These are phyloP conservation scores for Penicillium decumbens DNA, from an alignment of 2,329 filamentous ascomycete genomes.

Conservation along the genomic window DNA sequence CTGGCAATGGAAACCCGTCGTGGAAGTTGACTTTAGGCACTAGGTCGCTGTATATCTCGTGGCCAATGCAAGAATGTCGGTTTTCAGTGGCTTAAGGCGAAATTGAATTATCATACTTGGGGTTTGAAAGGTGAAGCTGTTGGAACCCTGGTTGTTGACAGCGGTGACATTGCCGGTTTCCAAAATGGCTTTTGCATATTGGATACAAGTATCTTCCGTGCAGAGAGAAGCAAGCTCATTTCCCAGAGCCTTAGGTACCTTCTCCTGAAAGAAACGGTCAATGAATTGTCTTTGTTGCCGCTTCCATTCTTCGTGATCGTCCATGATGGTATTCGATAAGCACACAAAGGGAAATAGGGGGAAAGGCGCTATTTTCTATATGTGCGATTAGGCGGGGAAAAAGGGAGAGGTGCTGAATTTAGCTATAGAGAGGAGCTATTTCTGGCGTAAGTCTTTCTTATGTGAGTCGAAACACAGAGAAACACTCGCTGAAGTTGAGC, in stretches of 20 bases:
- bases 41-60: not conserved
- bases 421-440: too few species aligned
- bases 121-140: not conserved
- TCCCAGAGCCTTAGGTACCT: not conserved
- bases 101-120: not conserved
- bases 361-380: too few species aligned
- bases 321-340: not conserved
- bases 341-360: too few species aligned
- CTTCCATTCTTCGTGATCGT: constrained; percentile 1
- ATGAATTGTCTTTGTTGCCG: not conserved
- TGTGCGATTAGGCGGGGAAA: too few species aligned
- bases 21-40: not conserved
- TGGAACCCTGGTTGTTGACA: not conserved
- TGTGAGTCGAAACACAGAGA: too few species aligned
- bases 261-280: not conserved
- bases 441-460: too few species aligned
- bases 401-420: too few species aligned
- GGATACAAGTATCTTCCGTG: not conserved
- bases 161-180: not conserved
- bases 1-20: not conserved
- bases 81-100: not conserved
- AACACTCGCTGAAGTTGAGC: too few species aligned
- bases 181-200: not conserved
- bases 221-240: not conserved
- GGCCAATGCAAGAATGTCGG: not conserved